Evolutionary conservation across 352 stramenopile species (phyloP), one percentile per base, ranked within the genome.

Genomic region (Pythium monospermum): DNA sequence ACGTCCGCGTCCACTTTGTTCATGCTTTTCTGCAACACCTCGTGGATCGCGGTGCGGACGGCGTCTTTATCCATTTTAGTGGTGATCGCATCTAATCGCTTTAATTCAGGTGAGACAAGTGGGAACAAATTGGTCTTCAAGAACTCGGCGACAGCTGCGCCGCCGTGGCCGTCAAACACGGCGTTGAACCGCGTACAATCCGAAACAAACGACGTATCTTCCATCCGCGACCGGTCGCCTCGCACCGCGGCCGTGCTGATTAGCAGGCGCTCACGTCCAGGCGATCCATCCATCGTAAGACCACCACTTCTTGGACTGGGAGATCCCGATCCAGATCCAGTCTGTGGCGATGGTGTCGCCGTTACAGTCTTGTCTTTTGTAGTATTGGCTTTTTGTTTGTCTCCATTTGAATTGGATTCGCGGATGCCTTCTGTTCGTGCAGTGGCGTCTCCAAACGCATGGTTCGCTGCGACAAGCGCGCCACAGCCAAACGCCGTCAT

Each of bases 131-230:
- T 50, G 11, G 79, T 69, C 36, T 79, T 66, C 8, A 91, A 56
- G 59, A 87, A 85, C 36, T 87, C 54, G 19, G 85, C 73, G 16
- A 92, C 81, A 0, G 61, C 68, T 0, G 80, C 62, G 11, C 85
- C 85, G 38, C 85, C 85, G 30, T 95, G 85, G 21, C 85, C 85
- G 43, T 95, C 85, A 61, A 85, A 95, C 2, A 95, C 81, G 1
- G 83, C 85, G 4, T 77, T 60, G 40, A 92, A 92, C 15, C 83
- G 75, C 61, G 90, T 89, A 50, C 81, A 91, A 32, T 70, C 67
- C 26, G 83, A 92, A 5, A 94, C 66, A 59, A 76, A 91, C 40
- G 69, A 80, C 59, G 81, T 82, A 64, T 94, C 83, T 69, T 94
- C 81, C 83, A 94, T 94, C 27, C 76, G 78, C 3, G 74, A 54